Base-by-base conservation (phyloP, 805 yeast species). In the Candida krabiensis region DNA sequence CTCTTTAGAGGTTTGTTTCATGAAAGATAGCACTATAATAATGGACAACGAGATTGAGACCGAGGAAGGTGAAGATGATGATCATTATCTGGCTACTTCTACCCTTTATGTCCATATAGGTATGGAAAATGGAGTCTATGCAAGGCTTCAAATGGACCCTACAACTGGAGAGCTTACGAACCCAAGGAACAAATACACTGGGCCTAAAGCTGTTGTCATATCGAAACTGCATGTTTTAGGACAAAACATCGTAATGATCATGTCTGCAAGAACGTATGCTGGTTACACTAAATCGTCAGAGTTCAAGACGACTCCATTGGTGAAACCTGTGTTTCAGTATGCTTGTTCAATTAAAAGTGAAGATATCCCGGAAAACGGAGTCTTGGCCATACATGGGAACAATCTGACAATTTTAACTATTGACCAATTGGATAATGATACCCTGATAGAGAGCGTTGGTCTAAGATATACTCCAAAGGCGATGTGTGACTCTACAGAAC, bases 91-190 rank as follows among this genome's bases (percentile, higher is more conserved):
- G 11, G 30, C 36, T 1, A 30, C 44, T 13, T 42, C 43, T 29
- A 42, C 49, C 1, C 40, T 65, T 3, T 70, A 64, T 41, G 70
- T 86, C 9, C 95, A 89, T 59, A 73, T 88, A 34, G 97, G 97
- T 2, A 70, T 89, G 69, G 73, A 65, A n/a, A 86, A 80, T 58
- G 98, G 98, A 15, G 77, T 90, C 1, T 87, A 83, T 61, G 80
- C 81, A 2, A 66, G 82, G 13, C 75, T 87, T 0, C 61, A 66
- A 5, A 49, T 89, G 26, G 87, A 85, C 52, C 53, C 57, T 0
- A 51, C 64, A 4, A 68, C 82, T 3, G 96, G 96, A 3, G 70
- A 77, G 15, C 56, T 83, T 11, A 64, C 75, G 1, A 82, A 83
- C 46, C 76, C 88, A 1, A 69, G 83, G 50, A 77, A 79, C 13